Conservation (phyloP, 768 basidiomycete species). For the Kondoa malvinella region DNA sequence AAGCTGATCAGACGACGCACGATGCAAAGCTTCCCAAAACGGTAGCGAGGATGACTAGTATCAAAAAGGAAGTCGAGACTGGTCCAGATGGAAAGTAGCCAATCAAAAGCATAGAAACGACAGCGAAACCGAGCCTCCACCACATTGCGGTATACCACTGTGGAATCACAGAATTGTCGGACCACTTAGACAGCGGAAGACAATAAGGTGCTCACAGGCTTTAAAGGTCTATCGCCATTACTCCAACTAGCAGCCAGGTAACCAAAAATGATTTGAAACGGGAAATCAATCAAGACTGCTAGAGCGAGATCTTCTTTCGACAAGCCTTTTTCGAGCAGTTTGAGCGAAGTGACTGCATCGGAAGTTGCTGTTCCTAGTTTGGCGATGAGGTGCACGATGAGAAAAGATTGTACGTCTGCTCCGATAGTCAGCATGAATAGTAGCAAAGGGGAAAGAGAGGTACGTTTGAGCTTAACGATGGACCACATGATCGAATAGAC, state of each 20-base stretch:
- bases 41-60: conserved; percentile 61
- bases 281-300: conserved; percentile 88
- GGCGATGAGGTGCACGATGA: conserved; percentile 69
- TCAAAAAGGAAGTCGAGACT: conserved; percentile 54
- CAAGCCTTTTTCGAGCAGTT: conserved; percentile 92
- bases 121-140: conserved; percentile 59
- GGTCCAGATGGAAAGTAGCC: conserved; percentile 67
- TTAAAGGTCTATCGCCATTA: conserved; percentile 54
- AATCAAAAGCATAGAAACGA: conserved; percentile 58
- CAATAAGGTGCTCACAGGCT: conserved; percentile 35
- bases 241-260: conserved; percentile 91
- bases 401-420: conserved; percentile 73
- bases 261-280: conserved; percentile 86
- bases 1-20: conserved; percentile 39
- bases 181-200: neutral
- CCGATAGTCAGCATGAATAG: neutral
- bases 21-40: conserved; percentile 66
- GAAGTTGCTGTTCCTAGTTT: conserved; percentile 91
- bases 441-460: conserved; percentile 26
- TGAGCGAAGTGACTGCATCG: conserved; percentile 75
- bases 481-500: conserved; percentile 92
- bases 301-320: conserved; percentile 90
- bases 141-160: conserved; percentile 77
- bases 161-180: neutral
- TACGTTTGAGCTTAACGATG: conserved; percentile 79